phyloP scores from a whole-genome alignment of 257 asterid species.

The Solanum habrochaites region DNA sequence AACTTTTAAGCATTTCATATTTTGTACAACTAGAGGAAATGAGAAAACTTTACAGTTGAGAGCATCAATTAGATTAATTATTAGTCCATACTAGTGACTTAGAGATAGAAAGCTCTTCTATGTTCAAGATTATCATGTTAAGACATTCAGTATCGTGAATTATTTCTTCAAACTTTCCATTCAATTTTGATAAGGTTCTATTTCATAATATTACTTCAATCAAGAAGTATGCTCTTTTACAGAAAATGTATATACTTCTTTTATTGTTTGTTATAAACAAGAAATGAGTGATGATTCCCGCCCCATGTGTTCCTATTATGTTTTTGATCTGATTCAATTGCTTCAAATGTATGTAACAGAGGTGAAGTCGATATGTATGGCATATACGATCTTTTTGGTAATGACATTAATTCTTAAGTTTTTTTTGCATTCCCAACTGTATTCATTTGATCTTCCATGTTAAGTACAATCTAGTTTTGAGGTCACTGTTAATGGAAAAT shows the following conservation, averaged over 20 bases:
- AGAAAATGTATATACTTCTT: not conserved
- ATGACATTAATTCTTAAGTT: not conserved
- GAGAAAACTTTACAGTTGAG: not conserved
- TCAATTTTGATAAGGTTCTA: not conserved
- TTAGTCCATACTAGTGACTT: not conserved
- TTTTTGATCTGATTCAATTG: not conserved
- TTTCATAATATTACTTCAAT: not conserved
- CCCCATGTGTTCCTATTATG: not conserved
- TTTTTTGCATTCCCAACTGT: not conserved
- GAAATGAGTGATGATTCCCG: not conserved
- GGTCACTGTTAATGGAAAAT: not conserved
- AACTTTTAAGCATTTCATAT: not conserved
- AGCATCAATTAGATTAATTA: not conserved
- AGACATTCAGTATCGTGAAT: not conserved
- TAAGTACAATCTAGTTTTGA: not conserved
- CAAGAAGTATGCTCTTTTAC: not conserved
- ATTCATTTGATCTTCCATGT: not conserved
- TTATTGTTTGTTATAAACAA: not conserved
- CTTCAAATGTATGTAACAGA: not conserved
- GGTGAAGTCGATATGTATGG: not conserved
- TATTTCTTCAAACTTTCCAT: not conserved
- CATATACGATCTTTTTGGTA: not conserved
- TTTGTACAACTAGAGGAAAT: not conserved
- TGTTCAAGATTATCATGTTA: not conserved
- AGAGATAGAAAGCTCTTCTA: not conserved